Conservation (phyloP, 495 filamentous ascomycete species). For the Aspergillus asperescens region DNA sequence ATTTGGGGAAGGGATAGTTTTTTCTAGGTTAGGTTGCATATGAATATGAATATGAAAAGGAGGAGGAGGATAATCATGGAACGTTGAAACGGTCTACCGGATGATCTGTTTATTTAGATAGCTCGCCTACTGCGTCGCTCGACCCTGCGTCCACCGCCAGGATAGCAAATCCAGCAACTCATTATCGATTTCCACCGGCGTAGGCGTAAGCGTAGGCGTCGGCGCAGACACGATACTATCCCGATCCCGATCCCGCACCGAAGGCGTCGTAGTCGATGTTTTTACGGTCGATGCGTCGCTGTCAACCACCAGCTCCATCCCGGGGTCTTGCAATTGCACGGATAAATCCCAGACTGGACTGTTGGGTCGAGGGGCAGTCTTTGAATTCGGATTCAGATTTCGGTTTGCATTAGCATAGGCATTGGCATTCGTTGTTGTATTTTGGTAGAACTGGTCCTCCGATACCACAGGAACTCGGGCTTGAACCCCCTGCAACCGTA, state of each 20-base stretch:
- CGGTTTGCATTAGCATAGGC: too few relatives aligned
- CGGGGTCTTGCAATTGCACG: not conserved
- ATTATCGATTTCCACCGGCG: not conserved
- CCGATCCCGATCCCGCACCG: not conserved
- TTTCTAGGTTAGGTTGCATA: not conserved
- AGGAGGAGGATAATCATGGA: too few relatives aligned
- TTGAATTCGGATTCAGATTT: too few relatives aligned
- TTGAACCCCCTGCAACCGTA: not conserved
- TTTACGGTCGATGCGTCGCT: not conserved
- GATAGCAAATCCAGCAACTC: slow-evolving; percentile 25
- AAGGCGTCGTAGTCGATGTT: not conserved
- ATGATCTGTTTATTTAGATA: too few relatives aligned
- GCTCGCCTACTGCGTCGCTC: not conserved
- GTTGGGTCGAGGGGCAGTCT: too few relatives aligned
- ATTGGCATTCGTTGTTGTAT: too few relatives aligned
- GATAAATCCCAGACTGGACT: not conserved
- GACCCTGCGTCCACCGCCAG: slow-evolving; percentile 20
- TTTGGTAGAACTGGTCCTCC: too few relatives aligned
- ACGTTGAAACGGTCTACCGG: too few relatives aligned
- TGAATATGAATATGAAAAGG: too few relatives aligned
- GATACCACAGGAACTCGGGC: not conserved
- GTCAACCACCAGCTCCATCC: not conserved
- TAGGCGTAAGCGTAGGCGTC: too few relatives aligned
- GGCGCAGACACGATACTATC: not conserved
- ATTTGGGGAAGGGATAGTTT: not conserved